Evolutionary conservation across 768 basidiomycete species (phyloP).

Genomic region (Omphalotus guepiniiformis): DNA sequence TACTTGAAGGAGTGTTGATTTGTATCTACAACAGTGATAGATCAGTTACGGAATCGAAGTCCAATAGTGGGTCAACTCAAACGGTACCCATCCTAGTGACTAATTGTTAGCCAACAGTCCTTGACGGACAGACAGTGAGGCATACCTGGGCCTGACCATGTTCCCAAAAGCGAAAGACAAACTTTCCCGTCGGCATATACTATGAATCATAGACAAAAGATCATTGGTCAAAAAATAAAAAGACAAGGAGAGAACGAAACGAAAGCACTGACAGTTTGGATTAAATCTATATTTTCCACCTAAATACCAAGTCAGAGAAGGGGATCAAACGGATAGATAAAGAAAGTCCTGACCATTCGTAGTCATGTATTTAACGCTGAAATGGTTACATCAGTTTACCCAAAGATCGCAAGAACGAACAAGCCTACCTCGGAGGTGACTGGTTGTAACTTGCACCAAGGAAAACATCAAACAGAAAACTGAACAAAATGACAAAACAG

Average conservation of each 20-base stretch:
- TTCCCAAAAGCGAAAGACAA: conserved; percentile 86
- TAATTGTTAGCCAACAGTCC: neutral
- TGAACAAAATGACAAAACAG: conserved; percentile 13
- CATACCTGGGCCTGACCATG: conserved; percentile 95
- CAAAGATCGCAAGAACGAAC: neutral
- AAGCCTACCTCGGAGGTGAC: conserved; percentile 62
- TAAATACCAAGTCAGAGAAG: conserved; percentile 29
- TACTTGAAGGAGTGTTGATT: conserved; percentile 65
- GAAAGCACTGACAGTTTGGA: conserved; percentile 89
- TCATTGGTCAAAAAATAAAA: neutral
- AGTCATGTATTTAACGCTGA: conserved; percentile 63
- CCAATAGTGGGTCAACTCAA: no score
- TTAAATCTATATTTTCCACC: conserved; percentile 90
- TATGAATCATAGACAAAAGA: neutral
- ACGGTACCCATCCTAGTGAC: conserved; percentile 3
- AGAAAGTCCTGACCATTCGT: conserved; percentile 23
- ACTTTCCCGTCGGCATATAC: conserved; percentile 77
- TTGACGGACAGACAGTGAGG: conserved; percentile 40
- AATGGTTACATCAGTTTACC: neutral
- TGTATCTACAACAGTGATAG: conserved; percentile 10
- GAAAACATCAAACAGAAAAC: conserved; percentile 89
- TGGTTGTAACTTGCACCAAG: conserved; percentile 87
- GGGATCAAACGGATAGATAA: neutral
- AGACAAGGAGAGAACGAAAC: conserved; percentile 24
- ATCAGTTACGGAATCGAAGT: neutral